phyloP scores from a whole-genome alignment of 129 eudicot genomes.

The Calendula officinalis region DNA sequence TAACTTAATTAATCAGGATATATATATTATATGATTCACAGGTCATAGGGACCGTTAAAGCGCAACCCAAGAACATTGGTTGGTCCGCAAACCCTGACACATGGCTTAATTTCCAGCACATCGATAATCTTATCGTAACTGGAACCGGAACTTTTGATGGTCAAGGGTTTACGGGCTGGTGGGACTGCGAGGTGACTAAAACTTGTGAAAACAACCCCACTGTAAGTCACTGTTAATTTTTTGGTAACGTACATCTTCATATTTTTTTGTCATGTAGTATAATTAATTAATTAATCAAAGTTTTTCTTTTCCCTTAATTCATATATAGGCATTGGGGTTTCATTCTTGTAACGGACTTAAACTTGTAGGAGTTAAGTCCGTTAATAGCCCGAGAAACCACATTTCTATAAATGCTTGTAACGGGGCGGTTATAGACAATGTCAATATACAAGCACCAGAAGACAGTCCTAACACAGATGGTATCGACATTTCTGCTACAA shows the following conservation, averaged over 20 bases:
- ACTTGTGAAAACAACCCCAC: slow-evolving; percentile 22
- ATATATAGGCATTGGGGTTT: slow-evolving; percentile 37
- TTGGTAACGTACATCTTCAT: not conserved
- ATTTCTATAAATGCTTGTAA: slow-evolving; percentile 23
- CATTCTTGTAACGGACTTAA: slow-evolving; percentile 32
- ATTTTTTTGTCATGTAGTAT: not conserved
- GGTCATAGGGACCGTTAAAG: slow-evolving; percentile 34
- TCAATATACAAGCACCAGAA: slow-evolving; percentile 25
- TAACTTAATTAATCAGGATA: too few species aligned
- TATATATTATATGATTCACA: not conserved
- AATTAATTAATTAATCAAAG: too few species aligned
- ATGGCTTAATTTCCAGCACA: slow-evolving; percentile 30
- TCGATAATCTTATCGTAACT: slow-evolving; percentile 24
- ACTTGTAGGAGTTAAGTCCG: slow-evolving; percentile 19
- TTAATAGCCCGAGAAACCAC: slow-evolving; percentile 35
- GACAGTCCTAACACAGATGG: slow-evolving; percentile 47
- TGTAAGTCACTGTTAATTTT: slow-evolving; percentile 7
- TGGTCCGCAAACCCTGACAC: slow-evolving; percentile 14
- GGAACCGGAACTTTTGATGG: slow-evolving; percentile 35
- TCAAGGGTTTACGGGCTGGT: slow-evolving; percentile 25
- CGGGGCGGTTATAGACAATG: not conserved
- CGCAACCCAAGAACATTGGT: slow-evolving; percentile 14
- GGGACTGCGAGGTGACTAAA: slow-evolving; percentile 8
- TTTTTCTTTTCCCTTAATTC: not conserved
- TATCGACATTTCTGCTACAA: slow-evolving; percentile 29